Evolutionary conservation across 2,329 filamentous ascomycete genomes (phyloP), one percentile per base, ranked within the genome.

Genomic region (Didymella segeticola): DNA sequence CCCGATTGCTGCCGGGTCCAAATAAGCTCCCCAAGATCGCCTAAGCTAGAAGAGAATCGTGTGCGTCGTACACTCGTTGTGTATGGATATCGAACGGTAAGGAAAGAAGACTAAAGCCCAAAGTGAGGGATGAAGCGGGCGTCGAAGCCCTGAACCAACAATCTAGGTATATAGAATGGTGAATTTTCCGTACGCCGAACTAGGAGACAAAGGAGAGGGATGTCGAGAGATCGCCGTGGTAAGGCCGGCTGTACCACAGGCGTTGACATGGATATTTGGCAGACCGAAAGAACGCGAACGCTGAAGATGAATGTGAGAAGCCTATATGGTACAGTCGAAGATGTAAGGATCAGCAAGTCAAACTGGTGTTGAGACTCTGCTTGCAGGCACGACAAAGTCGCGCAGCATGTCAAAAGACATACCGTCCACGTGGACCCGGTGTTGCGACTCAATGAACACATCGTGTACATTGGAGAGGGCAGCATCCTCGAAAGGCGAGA

Each of bases 371-470:
- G 53, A 56, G 6, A 67, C 48, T 42, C 58, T 47, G 12, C 57
- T 62, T 23, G 27, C 29, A 1, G 70, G 61, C 37, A 64, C 56
- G 15, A 61, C 53, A 12, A 72, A 64, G 49, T 72, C 66, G 38
- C 62, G 53, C 5, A 72, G 41, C 62, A 75, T 69, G 45, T 75
- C 72, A 39, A 75, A 74, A 0, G 69, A 68, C 62, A 73, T 64
- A 41, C 72, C 72, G 36, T 75, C 71, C 20, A 74, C 66, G 10
- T 63, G 58, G 12, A 75, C 65, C 11, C 69, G 56, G 3, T 71
- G 68, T 23, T 71, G 68, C 17, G 68, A 67, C 36, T 75, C 68
- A 15, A 73, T 57, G 27, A 66, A 61, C 1, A 72, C 61, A 41
- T 74, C 62, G 43, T 73, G 67, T 1, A 73, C 68, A 26, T 65